A percentile compares a stretch with the other conserved stretches of the same genome.
These are phyloP conservation scores for Metarhizium guizhouense DNA, from an alignment of 2,329 filamentous ascomycete species.

Conservation along the genomic window DNA sequence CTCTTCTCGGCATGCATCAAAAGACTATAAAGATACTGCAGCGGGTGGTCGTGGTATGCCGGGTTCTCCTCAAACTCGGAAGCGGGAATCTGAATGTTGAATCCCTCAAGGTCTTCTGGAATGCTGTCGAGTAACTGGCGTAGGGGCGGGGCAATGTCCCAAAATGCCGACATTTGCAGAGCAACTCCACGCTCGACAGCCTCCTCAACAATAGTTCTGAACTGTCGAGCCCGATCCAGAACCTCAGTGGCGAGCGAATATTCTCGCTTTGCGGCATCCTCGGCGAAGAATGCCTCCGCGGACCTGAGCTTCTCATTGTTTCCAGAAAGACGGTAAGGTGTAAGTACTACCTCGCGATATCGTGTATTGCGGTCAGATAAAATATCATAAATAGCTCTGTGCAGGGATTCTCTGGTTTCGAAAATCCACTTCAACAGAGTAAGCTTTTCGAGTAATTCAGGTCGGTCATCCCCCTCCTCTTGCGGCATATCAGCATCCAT, in stretches of 20 bases:
- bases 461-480: constrained; percentile 90
- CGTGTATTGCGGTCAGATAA: constrained; percentile 77
- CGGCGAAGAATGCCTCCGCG: constrained; percentile 72
- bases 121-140: constrained; percentile 72
- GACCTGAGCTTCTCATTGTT: constrained; percentile 73
- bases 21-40: constrained; percentile 85
- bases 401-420: constrained; percentile 79
- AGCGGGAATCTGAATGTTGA: constrained; percentile 68
- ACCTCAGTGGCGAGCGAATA: constrained; percentile 63
- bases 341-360: constrained; percentile 75
- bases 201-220: constrained; percentile 70
- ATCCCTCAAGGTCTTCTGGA: constrained; percentile 47
- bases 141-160: constrained; percentile 89
- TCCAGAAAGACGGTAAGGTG: constrained; percentile 66
- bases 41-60: constrained; percentile 65
- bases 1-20: constrained; percentile 84
- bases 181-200: constrained; percentile 85
- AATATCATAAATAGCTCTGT: constrained; percentile 78
- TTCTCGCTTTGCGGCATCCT: constrained; percentile 66
- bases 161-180: constrained; percentile 86
- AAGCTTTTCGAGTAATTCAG: constrained; percentile 87
- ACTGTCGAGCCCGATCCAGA: constrained; percentile 63
- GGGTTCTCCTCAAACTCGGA: constrained; percentile 82
- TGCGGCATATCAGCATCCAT: constrained; percentile 74
- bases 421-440: constrained; percentile 96